Conservation (phyloP, 805 yeast species). For the Ogataea neopini region DNA sequence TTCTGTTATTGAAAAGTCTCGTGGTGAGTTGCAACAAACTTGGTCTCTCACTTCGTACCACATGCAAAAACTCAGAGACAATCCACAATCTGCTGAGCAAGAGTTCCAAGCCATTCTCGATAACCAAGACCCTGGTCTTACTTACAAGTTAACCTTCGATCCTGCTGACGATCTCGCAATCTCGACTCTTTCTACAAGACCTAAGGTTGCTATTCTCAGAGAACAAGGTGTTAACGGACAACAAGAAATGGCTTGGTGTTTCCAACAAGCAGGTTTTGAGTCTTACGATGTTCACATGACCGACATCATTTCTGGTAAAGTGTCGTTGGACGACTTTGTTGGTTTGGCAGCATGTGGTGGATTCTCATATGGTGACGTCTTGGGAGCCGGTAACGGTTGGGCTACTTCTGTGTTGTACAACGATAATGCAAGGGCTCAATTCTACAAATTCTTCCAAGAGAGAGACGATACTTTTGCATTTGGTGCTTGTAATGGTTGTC, state of each 20-base stretch:
- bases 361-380: slow-evolving; percentile 96
- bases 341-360: slow-evolving; percentile 99
- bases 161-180: slow-evolving; percentile 51
- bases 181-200: slow-evolving; percentile 46
- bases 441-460: slow-evolving; percentile 76
- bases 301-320: slow-evolving; percentile 75
- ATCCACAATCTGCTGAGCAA: slow-evolving; percentile 86
- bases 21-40: slow-evolving; percentile 72
- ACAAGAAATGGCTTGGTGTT: slow-evolving; percentile 97
- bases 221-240: slow-evolving; percentile 99
- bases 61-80: slow-evolving; percentile 90
- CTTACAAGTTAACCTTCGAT: slow-evolving; percentile 73
- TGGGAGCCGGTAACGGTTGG: slow-evolving; percentile 99
- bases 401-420: slow-evolving; percentile 93
- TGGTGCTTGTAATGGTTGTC: slow-evolving; percentile 99
- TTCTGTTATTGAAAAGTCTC: slow-evolving; percentile 49
- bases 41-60: slow-evolving; percentile 91
- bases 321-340: slow-evolving; percentile 73
- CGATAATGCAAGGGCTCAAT: slow-evolving; percentile 72
- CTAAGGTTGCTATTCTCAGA: slow-evolving; percentile 93
- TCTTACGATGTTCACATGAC: slow-evolving; percentile 97
- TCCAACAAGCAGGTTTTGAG: slow-evolving; percentile 92
- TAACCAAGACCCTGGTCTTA: slow-evolving; percentile 86
- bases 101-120: slow-evolving; percentile 76
- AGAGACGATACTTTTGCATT: slow-evolving; percentile 93